A percentile compares a stretch with the other conserved stretches of the same genome.
These are phyloP conservation scores for Stylonectria norvegica DNA, from an alignment of 2,329 filamentous ascomycete species.

Conservation along the genomic window DNA sequence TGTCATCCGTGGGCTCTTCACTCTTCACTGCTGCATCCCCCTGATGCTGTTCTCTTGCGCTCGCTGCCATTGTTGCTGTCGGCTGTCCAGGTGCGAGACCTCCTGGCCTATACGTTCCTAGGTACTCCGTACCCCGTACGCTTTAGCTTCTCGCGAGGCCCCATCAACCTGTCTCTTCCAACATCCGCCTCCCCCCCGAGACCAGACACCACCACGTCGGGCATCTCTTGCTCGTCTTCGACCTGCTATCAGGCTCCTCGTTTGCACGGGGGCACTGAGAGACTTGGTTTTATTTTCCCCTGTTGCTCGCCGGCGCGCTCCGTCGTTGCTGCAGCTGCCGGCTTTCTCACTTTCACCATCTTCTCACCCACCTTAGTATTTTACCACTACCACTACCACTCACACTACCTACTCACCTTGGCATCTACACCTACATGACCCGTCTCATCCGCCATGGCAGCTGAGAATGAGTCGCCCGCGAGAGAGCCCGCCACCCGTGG, in stretches of 20 bases:
- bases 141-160: constrained; percentile 15
- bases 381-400: constrained; percentile 7
- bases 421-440: constrained; percentile 30
- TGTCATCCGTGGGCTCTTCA: constrained; percentile 5
- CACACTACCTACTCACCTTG: constrained; percentile 13
- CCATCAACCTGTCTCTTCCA: constrained; percentile 18
- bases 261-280: not conserved
- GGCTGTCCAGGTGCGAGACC: constrained; percentile 22
- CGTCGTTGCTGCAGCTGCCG: not conserved
- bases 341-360: not conserved
- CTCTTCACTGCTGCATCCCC: constrained; percentile 7
- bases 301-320: not conserved
- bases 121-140: too few relatives aligned
- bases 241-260: not conserved
- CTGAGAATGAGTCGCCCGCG: constrained; percentile 37
- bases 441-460: constrained; percentile 33
- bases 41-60: constrained; percentile 12
- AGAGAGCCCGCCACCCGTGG: constrained; percentile 36
- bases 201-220: not conserved
- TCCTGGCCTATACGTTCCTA: constrained; percentile 21
- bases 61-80: constrained; percentile 21
- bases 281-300: not conserved
- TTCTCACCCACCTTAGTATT: not conserved
- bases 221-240: not conserved
- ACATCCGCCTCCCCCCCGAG: not conserved